phyloP scores from a whole-genome alignment of 202 grass and related monocot genomes.

The Setaria italica region DNA sequence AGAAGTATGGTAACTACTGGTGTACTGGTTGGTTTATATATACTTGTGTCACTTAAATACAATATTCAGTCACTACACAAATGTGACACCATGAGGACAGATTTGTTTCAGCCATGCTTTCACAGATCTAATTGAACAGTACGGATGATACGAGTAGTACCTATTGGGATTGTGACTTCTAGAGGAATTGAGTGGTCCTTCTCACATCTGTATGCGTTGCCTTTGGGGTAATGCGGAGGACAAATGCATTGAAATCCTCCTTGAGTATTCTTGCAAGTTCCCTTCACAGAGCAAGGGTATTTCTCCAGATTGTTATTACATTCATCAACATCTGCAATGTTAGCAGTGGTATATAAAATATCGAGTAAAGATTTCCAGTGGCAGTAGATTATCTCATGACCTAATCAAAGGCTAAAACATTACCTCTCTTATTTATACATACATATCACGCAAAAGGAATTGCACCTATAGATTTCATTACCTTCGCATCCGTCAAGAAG shows the following conservation, averaged over 20 bases:
- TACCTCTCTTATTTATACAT: too few species aligned
- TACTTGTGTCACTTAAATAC: too few species aligned
- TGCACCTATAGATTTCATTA: too few species aligned
- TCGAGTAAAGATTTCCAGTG: too few species aligned
- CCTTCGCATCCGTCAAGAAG: too few species aligned
- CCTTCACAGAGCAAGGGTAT: background rate
- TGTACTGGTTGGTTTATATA: too few species aligned
- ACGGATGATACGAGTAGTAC: background rate
- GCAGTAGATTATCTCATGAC: too few species aligned
- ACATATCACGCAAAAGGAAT: background rate
- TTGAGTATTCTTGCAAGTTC: background rate
- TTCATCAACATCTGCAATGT: slow-evolving; percentile 45
- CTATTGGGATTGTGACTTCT: background rate
- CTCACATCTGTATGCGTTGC: background rate
- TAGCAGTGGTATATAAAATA: background rate
- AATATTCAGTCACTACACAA: too few species aligned
- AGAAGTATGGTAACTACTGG: background rate
- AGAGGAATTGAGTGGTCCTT: background rate
- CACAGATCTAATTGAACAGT: too few species aligned
- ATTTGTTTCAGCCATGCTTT: too few species aligned
- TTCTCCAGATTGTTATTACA: background rate
- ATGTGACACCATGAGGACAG: too few species aligned
- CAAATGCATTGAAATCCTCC: slow-evolving; percentile 32
- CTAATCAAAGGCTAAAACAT: too few species aligned
- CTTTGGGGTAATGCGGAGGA: background rate